Evolutionary conservation across 176 grass and related monocot genomes (phyloP).

Genomic region (Triticum urartu): DNA sequence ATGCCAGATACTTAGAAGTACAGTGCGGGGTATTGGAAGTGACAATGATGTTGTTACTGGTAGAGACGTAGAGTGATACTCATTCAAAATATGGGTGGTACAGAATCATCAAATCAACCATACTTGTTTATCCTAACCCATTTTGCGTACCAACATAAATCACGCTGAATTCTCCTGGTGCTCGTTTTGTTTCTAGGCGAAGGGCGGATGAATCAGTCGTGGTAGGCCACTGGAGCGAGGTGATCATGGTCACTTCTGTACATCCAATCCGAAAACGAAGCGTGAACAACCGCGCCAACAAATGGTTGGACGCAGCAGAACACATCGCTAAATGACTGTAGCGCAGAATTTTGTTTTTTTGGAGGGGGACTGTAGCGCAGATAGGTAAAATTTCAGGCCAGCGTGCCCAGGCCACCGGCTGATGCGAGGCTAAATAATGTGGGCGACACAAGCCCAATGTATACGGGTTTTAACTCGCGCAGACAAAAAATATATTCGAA

Average conservation of each 20-base stretch:
- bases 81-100: no score
- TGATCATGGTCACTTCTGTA: constrained; percentile 28
- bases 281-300: constrained; percentile 37
- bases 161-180: background rate
- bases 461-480: no score
- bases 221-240: constrained; percentile 20
- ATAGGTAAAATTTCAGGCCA: background rate
- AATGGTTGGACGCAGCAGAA: background rate
- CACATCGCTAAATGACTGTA: background rate
- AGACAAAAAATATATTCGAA: no score
- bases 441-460: no score
- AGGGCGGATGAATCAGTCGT: constrained; percentile 18
- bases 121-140: background rate
- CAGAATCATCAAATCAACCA: background rate
- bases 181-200: background rate
- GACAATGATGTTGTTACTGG: no score
- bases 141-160: no score
- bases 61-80: no score
- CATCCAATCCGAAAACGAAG: constrained; percentile 40
- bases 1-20: no score
- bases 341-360: no score
- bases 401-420: no score
- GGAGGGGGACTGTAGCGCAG: background rate
- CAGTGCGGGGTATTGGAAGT: no score
- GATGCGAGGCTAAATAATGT: no score